These are phyloP conservation scores for Trametes coccinea DNA, from an alignment of 768 basidiomycete genomes.

Conservation along the genomic window DNA sequence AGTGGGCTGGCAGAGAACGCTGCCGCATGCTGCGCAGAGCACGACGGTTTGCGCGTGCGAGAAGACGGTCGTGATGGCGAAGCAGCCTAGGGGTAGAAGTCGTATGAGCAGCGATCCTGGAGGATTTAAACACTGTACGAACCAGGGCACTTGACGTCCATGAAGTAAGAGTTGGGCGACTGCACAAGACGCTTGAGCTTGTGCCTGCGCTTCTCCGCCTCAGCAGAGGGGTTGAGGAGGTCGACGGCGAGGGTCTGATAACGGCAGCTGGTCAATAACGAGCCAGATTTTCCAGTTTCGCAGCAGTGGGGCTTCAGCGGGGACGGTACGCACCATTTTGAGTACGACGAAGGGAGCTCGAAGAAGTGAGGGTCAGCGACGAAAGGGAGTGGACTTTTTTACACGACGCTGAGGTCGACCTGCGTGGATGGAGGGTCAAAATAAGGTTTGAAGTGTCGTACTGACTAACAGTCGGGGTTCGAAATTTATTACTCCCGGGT, in stretches of 20 bases:
- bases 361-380: conserved; percentile 20
- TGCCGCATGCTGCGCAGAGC: conserved; percentile 88
- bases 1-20: conserved; percentile 95
- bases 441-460: conserved; percentile 23
- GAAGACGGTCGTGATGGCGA: conserved; percentile 96
- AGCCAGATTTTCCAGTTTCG: not conserved
- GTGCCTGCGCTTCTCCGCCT: conserved; percentile 87
- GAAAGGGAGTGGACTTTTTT: conserved; percentile 26
- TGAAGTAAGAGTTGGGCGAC: conserved; percentile 98
- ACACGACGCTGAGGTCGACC: conserved; percentile 27
- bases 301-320: not conserved
- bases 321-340: conserved; percentile 31
- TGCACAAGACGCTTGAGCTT: conserved; percentile 99
- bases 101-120: conserved; percentile 7
- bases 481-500: conserved; percentile 16
- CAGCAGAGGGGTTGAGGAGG: conserved; percentile 92
- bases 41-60: conserved; percentile 99
- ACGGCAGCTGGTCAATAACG: not conserved
- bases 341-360: conserved; percentile 8
- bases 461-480: conserved; percentile 21
- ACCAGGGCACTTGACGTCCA: conserved; percentile 99
- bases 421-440: conserved; percentile 25
- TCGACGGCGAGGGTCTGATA: conserved; percentile 91
- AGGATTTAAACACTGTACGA: conserved; percentile 32
- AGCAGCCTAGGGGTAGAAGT: conserved; percentile 64